These are phyloP conservation scores for Scheffersomyces quercinus DNA, from an alignment of 1,139 yeast genomes.

Conservation along the genomic window DNA sequence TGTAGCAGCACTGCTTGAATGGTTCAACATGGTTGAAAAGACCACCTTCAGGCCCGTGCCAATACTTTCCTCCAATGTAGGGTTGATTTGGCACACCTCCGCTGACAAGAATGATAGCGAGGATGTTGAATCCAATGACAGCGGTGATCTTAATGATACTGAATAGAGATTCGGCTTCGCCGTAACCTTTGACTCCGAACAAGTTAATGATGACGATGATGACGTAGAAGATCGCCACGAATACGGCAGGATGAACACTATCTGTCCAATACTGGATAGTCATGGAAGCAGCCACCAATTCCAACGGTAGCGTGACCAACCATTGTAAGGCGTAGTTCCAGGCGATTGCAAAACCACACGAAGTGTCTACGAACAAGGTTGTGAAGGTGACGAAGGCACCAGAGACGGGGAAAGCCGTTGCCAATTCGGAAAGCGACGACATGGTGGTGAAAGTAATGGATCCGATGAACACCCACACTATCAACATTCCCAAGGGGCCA, in stretches of 20 bases:
- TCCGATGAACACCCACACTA: slow-evolving; percentile 34
- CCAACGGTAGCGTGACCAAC: slow-evolving; percentile 40
- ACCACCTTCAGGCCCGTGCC: slow-evolving; percentile 35
- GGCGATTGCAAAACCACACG: slow-evolving; percentile 43
- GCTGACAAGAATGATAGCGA: slow-evolving; percentile 29
- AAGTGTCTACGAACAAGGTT: slow-evolving; percentile 36
- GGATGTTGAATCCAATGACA: slow-evolving; percentile 32
- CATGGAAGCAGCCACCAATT: slow-evolving; percentile 41
- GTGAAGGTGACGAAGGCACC: slow-evolving; percentile 43
- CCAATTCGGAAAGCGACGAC: slow-evolving; percentile 38
- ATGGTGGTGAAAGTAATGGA: slow-evolving; percentile 34
- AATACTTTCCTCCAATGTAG: slow-evolving; percentile 32
- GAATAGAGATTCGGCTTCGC: slow-evolving; percentile 35
- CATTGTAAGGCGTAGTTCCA: slow-evolving; percentile 46
- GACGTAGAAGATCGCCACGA: slow-evolving; percentile 32
- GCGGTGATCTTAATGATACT: slow-evolving; percentile 32
- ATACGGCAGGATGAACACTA: slow-evolving; percentile 28
- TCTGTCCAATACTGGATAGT: slow-evolving; percentile 33
- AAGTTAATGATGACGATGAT: slow-evolving; percentile 29
- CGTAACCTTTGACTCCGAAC: slow-evolving; percentile 39
- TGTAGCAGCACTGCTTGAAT: slow-evolving; percentile 25
- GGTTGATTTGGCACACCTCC: slow-evolving; percentile 34
- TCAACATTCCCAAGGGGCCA: slow-evolving; percentile 38
- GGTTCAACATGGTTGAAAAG: slow-evolving; percentile 28
- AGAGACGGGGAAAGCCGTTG: slow-evolving; percentile 40